phyloP scores from a whole-genome alignment of 441 rosid genomes.

The Populus hybrid region DNA sequence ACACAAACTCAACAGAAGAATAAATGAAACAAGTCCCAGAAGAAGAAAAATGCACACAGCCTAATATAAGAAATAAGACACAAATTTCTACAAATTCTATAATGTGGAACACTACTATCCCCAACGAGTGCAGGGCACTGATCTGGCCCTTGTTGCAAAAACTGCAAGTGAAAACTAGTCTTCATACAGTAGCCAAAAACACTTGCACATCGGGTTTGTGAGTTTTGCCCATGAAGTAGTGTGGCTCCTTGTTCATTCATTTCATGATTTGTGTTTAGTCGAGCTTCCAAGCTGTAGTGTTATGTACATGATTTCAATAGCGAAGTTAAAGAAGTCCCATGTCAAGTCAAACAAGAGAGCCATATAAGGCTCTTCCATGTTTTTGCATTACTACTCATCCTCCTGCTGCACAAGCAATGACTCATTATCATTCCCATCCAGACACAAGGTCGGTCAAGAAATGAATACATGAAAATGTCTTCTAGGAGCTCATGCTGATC shows the following conservation, averaged over 20 bases:
- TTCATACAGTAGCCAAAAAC: slow-evolving; percentile 1
- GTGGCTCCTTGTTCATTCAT: slow-evolving; percentile 1
- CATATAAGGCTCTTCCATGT: background rate
- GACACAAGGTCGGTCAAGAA: slow-evolving; percentile 11
- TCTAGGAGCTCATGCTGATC: slow-evolving; percentile 19
- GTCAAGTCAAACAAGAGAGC: slow-evolving; percentile 12
- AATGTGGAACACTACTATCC: background rate
- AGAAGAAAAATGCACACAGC: background rate
- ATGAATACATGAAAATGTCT: slow-evolving; percentile 10
- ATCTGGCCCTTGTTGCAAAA: background rate
- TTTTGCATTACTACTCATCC: background rate
- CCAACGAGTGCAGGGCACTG: background rate
- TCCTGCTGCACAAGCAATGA: background rate
- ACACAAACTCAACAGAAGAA: slow-evolving; percentile 3
- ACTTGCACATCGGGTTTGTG: background rate
- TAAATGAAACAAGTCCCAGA: slow-evolving; percentile 13
- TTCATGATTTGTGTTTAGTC: background rate
- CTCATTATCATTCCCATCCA: slow-evolving; percentile 6
- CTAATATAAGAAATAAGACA: slow-evolving; percentile 16
- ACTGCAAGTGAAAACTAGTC: slow-evolving; percentile 2
- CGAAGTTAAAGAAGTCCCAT: slow-evolving; percentile 16
- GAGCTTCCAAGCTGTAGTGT: slow-evolving; percentile 17
- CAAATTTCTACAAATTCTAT: slow-evolving; percentile 20
- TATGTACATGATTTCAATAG: slow-evolving; percentile 31
- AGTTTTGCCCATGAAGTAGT: background rate